Percentiles rank a stretch among this genome's conserved stretches.
phyloP scores from a whole-genome alignment of 805 yeast species.

The Tetrapisispora phaffii region DNA sequence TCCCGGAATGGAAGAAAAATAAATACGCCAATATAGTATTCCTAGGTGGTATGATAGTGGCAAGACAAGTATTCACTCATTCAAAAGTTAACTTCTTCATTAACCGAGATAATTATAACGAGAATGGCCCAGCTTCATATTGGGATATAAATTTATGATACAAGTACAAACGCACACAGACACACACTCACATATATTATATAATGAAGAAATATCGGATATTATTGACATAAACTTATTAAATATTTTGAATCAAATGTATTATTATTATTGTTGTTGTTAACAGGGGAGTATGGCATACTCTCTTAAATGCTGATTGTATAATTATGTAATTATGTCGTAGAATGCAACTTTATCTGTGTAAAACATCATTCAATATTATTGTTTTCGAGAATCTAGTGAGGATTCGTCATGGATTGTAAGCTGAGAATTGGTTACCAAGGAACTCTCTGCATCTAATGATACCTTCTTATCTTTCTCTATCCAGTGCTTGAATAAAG shows the following conservation, averaged over 20 bases:
- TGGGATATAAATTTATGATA: conserved; percentile 51
- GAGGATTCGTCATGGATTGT: conserved; percentile 78
- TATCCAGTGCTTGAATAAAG: conserved; percentile 60
- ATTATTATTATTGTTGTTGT: too few species aligned
- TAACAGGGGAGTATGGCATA: not conserved
- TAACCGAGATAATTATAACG: conserved; percentile 60
- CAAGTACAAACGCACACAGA: not conserved
- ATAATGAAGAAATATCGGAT: not conserved
- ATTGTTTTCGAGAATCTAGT: conserved; percentile 65
- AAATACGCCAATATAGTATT: conserved; percentile 72
- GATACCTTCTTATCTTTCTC: not conserved
- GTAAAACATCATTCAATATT: not conserved
- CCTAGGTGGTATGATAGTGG: conserved; percentile 78
- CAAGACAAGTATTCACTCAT: conserved; percentile 72
- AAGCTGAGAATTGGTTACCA: conserved; percentile 19
- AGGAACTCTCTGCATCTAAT: conserved; percentile 14
- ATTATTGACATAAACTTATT: not conserved
- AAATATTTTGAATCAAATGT: not conserved
- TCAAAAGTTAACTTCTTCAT: conserved; percentile 56
- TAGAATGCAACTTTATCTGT: not conserved
- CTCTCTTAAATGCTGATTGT: not conserved
- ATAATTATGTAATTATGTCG: not conserved
- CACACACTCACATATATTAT: too few species aligned
- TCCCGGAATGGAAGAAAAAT: conserved; percentile 82
- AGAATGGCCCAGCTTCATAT: conserved; percentile 69